Base-by-base conservation (phyloP, 2,329 filamentous ascomycete species). In the Fusarium clavum region DNA sequence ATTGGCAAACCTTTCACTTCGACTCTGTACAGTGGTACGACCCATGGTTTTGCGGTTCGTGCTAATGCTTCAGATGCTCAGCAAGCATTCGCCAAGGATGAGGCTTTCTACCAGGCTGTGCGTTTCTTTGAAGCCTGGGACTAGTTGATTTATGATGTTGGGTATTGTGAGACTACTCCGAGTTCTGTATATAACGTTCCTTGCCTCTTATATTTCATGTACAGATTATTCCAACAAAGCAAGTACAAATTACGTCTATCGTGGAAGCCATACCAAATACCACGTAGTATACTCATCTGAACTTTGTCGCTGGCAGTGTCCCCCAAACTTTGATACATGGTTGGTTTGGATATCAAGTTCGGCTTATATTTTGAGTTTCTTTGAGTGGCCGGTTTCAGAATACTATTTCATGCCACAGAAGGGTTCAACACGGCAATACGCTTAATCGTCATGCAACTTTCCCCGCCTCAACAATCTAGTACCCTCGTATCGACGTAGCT, bases 81-180 rank as follows among this genome's bases (percentile, higher is more conserved):
- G 71, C 81, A 87, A 75, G 89, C 86, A 79, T 94, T 88, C 76
- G 91, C 88, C 12, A 94, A 94, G 83, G 91, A 94, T 79, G 85
- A 88, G 75, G 91, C 92, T 2, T 94, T 94, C 78, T 82, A 87
- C 71, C 91, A 94, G 82, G 91, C 91, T 18, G 85, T 92, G 48
- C 80, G 84, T 61, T 94, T 91, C 90, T 93, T 94, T 75, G 84
- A 90, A 55, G 83, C 88, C 2, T 84, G 81, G 80, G 22, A 30
- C 13, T 67, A 47, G 13, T 44, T 47, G 3, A 13, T 29, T 20
- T 13, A 6, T 14, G 12, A 11, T n/a, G n/a, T 38, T n/a, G 34
- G 6, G 18, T 11, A n/a, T 38, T 38, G n/a, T n/a, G 34, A 38
- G 34, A 18, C 18, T n/a, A 12, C 18, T 38, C 18, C 18, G 34